These are phyloP conservation scores for Margaritispora aquatica DNA, from an alignment of 495 filamentous ascomycete species.

Conservation along the genomic window DNA sequence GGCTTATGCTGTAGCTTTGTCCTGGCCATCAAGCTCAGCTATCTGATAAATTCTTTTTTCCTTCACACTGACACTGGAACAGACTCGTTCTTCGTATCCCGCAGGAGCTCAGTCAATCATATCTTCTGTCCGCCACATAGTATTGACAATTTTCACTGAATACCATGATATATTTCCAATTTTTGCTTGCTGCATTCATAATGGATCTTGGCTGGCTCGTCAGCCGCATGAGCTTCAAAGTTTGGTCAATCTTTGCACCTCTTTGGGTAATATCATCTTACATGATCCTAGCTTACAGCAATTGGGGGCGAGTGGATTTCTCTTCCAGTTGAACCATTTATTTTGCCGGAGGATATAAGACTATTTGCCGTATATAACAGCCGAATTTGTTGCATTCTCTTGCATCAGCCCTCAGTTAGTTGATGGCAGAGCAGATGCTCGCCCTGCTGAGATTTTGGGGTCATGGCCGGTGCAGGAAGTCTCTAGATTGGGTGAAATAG, in stretches of 20 bases:
- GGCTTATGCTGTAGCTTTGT: no score
- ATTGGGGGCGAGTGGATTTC: constrained; percentile 52
- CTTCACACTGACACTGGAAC: no score
- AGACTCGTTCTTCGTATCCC: constrained; percentile 45
- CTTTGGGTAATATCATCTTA: constrained; percentile 50
- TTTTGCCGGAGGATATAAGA: constrained; percentile 52
- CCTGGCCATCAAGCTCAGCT: no score
- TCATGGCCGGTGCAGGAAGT: constrained; percentile 46
- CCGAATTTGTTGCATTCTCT: constrained; percentile 47
- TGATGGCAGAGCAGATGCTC: constrained; percentile 41
- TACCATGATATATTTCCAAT: constrained; percentile 57
- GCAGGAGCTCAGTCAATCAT: constrained; percentile 39
- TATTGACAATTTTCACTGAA: constrained; percentile 38
- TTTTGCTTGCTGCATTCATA: constrained; percentile 54
- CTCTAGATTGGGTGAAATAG: constrained; percentile 56
- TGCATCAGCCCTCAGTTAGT: constrained; percentile 47
- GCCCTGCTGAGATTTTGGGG: constrained; percentile 46
- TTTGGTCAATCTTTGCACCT: constrained; percentile 53
- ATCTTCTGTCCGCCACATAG: constrained; percentile 37
- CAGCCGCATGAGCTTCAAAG: constrained; percentile 48
- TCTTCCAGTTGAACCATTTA: constrained; percentile 47
- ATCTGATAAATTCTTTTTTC: no score
- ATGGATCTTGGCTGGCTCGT: constrained; percentile 46
- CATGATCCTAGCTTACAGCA: constrained; percentile 36
- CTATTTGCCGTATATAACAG: constrained; percentile 47